Evolutionary conservation across 2,329 filamentous ascomycete genomes (phyloP).

Genomic region (Clarireedia sp.): DNA sequence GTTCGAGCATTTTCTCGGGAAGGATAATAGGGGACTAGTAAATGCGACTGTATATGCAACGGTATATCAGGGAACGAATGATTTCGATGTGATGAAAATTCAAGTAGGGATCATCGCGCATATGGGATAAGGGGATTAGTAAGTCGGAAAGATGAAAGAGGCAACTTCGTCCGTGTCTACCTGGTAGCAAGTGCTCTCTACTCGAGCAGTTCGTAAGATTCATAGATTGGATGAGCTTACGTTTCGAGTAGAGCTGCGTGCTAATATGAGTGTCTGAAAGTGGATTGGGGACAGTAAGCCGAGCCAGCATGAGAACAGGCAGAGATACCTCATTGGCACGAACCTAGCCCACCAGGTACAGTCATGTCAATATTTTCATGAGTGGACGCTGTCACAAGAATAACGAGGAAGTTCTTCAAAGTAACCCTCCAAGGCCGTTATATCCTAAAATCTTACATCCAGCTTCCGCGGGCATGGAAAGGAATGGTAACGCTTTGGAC

Average conservation of each 20-base stretch:
- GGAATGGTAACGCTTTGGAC: background rate
- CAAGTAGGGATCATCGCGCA: background rate
- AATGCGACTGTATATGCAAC: background rate
- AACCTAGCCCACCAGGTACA: background rate
- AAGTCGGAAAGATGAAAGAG: background rate
- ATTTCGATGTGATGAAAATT: background rate
- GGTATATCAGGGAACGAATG: background rate
- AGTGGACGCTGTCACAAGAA: background rate
- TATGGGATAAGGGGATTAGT: background rate
- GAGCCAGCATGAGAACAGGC: background rate
- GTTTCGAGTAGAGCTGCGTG: background rate
- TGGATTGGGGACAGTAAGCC: background rate
- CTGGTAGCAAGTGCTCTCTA: background rate
- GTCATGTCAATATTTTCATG: background rate
- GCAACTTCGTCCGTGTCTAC: background rate
- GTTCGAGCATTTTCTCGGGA: background rate
- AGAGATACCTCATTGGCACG: background rate
- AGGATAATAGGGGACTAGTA: background rate
- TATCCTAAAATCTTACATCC: constrained; percentile 1
- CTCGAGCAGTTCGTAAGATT: too few species aligned
- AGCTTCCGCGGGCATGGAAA: background rate
- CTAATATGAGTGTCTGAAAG: background rate
- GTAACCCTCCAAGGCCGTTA: background rate
- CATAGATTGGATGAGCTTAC: background rate
- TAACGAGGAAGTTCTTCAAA: background rate